These are phyloP conservation scores for Cyberlindnera maclurae DNA, from an alignment of 805 yeast species.

Conservation along the genomic window DNA sequence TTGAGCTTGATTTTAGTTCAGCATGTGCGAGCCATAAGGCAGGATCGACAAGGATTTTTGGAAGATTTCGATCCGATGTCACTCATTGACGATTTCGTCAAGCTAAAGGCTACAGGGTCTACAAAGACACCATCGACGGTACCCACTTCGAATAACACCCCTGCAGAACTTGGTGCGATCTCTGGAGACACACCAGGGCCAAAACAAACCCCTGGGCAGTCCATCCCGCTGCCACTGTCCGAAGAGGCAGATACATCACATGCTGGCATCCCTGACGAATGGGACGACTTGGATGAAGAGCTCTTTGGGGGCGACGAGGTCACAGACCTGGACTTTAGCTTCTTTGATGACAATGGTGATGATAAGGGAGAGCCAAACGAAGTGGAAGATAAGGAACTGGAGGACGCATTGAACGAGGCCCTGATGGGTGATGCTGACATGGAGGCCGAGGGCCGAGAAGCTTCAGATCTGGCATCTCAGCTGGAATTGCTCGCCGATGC, in stretches of 20 bases:
- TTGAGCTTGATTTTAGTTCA: slow-evolving; percentile 58
- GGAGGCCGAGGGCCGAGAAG: slow-evolving; percentile 28
- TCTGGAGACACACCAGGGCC: slow-evolving; percentile 7
- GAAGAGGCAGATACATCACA: background rate
- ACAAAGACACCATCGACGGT: slow-evolving; percentile 29
- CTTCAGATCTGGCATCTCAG: slow-evolving; percentile 31
- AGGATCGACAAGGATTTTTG: background rate
- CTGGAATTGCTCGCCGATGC: slow-evolving; percentile 9
- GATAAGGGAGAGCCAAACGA: slow-evolving; percentile 3
- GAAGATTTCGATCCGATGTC: slow-evolving; percentile 26
- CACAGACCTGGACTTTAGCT: slow-evolving; percentile 23
- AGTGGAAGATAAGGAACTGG: slow-evolving; percentile 16
- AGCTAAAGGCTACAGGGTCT: slow-evolving; percentile 31
- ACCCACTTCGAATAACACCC: slow-evolving; percentile 22
- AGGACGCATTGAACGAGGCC: slow-evolving; percentile 20
- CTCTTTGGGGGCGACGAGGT: slow-evolving; percentile 27
- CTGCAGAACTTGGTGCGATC: slow-evolving; percentile 12
- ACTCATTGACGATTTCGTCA: slow-evolving; percentile 33
- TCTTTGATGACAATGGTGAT: slow-evolving; percentile 25
- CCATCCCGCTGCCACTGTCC: background rate
- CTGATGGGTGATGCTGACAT: slow-evolving; percentile 23
- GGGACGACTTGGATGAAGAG: slow-evolving; percentile 28
- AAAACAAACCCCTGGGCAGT: background rate
- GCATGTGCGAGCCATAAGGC: slow-evolving; percentile 22
- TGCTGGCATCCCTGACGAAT: slow-evolving; percentile 6